phyloP scores from a whole-genome alignment of 441 rosid species.

The Euphorbia corollata region DNA sequence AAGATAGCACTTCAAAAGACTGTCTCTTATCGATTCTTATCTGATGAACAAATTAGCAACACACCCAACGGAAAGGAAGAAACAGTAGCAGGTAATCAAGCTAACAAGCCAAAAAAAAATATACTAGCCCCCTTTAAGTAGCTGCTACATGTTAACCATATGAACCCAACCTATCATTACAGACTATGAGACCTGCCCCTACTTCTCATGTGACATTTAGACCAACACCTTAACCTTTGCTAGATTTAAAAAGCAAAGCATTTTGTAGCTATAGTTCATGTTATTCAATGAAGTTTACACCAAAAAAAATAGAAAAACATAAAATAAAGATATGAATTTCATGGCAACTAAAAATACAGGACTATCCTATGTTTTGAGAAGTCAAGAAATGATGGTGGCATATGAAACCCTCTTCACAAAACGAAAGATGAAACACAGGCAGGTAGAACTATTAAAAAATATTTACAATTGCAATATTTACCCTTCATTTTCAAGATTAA shows the following conservation, averaged over 20 bases:
- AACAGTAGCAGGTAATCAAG: background rate
- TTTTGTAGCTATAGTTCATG: background rate
- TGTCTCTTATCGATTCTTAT: background rate
- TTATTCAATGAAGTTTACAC: background rate
- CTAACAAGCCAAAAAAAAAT: background rate
- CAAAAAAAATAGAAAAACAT: background rate
- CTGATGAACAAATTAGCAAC: background rate
- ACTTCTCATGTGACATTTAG: background rate
- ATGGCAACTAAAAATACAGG: background rate
- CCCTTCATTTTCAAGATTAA: background rate
- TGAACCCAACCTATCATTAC: background rate
- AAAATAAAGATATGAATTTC: background rate
- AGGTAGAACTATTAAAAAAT: background rate
- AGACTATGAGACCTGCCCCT: background rate
- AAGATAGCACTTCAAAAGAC: background rate
- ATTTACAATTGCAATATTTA: background rate
- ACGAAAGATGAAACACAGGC: background rate
- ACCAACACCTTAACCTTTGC: background rate
- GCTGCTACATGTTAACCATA: background rate
- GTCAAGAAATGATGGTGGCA: conserved; percentile 11
- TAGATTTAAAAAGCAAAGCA: background rate
- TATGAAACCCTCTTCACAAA: too few species aligned
- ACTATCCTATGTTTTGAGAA: conserved; percentile 3
- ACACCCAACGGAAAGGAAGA: too few species aligned
- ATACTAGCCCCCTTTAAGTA: background rate